phyloP scores from a whole-genome alignment of 805 yeast species.

The Candida sakaeoensis region DNA sequence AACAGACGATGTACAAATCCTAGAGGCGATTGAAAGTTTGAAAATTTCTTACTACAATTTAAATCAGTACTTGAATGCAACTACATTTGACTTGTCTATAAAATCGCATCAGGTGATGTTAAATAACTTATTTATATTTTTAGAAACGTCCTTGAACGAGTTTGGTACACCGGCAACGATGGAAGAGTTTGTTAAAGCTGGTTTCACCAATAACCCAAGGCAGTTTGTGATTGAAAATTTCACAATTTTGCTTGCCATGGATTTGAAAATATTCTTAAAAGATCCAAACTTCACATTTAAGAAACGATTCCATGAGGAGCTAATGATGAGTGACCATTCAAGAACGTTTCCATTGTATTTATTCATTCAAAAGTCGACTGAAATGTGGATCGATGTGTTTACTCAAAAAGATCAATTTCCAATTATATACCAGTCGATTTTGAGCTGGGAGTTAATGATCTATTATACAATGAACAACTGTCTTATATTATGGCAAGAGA shows the following conservation, averaged over 20 bases:
- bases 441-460: slow-evolving; percentile 52
- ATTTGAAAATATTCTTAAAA: slow-evolving; percentile 51
- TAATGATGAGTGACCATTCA: slow-evolving; percentile 53
- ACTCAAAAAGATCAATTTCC: slow-evolving; percentile 30
- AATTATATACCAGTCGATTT: slow-evolving; percentile 36
- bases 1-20: slow-evolving; percentile 31
- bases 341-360: slow-evolving; percentile 49
- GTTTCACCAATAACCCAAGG: slow-evolving; percentile 43
- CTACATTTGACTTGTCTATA: slow-evolving; percentile 35
- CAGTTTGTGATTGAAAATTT: slow-evolving; percentile 42
- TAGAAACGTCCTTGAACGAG: slow-evolving; percentile 40
- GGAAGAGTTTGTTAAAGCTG: slow-evolving; percentile 45
- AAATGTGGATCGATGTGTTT: slow-evolving; percentile 34
- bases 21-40: slow-evolving; percentile 27
- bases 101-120: slow-evolving; percentile 39
- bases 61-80: slow-evolving; percentile 31
- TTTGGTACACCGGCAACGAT: slow-evolving; percentile 39
- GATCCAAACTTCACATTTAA: slow-evolving; percentile 58
- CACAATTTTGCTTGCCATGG: slow-evolving; percentile 49
- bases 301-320: slow-evolving; percentile 60
- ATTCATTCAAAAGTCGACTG: slow-evolving; percentile 32
- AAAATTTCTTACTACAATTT: slow-evolving; percentile 32
- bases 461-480: slow-evolving; percentile 55
- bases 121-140: slow-evolving; percentile 33
- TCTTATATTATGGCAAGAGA: slow-evolving; percentile 61